Evolutionary conservation across 305 asterid genomes (phyloP).

Genomic region (Solanum chacoense): DNA sequence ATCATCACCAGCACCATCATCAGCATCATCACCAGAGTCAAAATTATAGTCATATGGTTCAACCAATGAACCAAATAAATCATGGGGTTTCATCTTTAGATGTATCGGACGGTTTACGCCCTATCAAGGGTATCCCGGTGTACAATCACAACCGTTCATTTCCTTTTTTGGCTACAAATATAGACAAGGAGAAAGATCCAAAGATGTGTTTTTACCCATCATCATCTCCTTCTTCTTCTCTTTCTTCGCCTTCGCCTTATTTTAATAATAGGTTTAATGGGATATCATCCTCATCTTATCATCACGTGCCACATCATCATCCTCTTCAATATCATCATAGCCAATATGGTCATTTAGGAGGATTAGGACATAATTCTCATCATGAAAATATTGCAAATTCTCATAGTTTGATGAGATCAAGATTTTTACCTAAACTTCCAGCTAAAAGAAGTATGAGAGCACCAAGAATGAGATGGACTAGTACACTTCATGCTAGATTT

Average conservation of each 20-base stretch:
- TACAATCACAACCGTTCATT: slow-evolving; percentile 71
- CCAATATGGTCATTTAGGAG: slow-evolving; percentile 19
- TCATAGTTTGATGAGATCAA: slow-evolving; percentile 59
- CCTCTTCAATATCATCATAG: background rate
- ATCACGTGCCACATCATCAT: slow-evolving; percentile 13
- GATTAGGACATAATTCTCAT: slow-evolving; percentile 22
- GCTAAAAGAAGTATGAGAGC: slow-evolving; percentile 90
- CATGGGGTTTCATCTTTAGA: slow-evolving; percentile 38
- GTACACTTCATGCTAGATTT: slow-evolving; percentile 79
- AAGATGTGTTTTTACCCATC: slow-evolving; percentile 42
- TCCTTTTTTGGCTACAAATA: slow-evolving; percentile 36
- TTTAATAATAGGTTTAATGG: slow-evolving; percentile 38
- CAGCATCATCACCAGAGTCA: slow-evolving; percentile 8
- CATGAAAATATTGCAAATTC: slow-evolving; percentile 11
- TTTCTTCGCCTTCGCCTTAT: slow-evolving; percentile 15
- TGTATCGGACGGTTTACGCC: slow-evolving; percentile 48
- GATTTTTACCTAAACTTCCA: slow-evolving; percentile 64
- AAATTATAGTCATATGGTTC: slow-evolving; percentile 3
- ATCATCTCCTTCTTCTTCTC: slow-evolving; percentile 7
- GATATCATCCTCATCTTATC: slow-evolving; percentile 20
- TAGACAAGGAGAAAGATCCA: slow-evolving; percentile 29
- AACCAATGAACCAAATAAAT: slow-evolving; percentile 27
- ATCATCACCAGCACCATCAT: background rate
- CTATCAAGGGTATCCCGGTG: slow-evolving; percentile 89
- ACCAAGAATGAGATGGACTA: slow-evolving; percentile 95